A percentile compares a stretch with the other conserved stretches of the same genome.
Evolutionary conservation across 345 rosid genomes (phyloP).

Genomic region (Combretum micranthum): DNA sequence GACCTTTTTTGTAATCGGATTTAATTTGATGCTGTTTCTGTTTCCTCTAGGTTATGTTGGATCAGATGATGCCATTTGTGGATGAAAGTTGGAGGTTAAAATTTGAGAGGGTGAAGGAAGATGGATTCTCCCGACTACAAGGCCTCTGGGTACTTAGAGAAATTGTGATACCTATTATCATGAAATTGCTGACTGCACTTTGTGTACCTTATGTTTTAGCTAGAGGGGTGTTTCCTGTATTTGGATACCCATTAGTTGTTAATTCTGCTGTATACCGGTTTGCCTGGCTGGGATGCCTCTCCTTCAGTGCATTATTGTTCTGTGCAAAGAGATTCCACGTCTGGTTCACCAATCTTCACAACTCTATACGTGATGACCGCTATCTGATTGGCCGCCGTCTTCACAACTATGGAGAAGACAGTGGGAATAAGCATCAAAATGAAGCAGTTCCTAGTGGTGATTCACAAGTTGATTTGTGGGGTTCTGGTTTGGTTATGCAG

Average conservation of each 20-base stretch:
- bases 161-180: conserved; percentile 81
- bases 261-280: conserved; percentile 94
- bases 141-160: conserved; percentile 89
- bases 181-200: conserved; percentile 93
- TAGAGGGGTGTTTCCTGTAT: conserved; percentile 85
- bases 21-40: neutral
- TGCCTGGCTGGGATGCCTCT: conserved; percentile 95
- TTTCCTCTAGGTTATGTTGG: conserved; percentile 68
- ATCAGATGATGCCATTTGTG: conserved; percentile 93
- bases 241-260: conserved; percentile 87
- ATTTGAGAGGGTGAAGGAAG: conserved; percentile 91
- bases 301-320: conserved; percentile 60
- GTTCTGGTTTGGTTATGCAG: conserved; percentile 23
- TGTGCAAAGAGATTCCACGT: conserved; percentile 84
- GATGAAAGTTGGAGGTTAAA: conserved; percentile 91
- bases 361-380: conserved; percentile 91
- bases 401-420: conserved; percentile 76
- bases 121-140: conserved; percentile 91
- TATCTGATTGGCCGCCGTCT: conserved; percentile 91
- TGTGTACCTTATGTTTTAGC: conserved; percentile 90
- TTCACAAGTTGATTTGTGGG: conserved; percentile 9
- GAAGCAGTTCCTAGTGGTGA: conserved; percentile 23
- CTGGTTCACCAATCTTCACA: conserved; percentile 99
- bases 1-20: neutral
- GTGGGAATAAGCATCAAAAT: conserved; percentile 22